Conservation (phyloP, 139 green algal genomes). For the Chlamydomonas schloesseri region DNA sequence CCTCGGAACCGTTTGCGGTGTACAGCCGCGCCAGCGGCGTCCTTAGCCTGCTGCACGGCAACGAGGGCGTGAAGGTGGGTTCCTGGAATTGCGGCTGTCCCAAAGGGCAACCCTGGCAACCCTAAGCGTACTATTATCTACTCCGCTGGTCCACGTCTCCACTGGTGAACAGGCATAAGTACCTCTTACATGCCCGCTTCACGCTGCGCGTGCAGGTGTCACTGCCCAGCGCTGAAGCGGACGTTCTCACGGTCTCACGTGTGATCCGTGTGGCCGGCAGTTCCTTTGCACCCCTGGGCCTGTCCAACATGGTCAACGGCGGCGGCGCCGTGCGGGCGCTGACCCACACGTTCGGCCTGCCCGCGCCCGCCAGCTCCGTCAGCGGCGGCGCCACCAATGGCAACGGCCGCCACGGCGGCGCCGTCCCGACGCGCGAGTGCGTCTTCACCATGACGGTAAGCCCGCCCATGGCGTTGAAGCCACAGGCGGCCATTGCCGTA, state of each 20-base stretch:
- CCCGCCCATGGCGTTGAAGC: too few species aligned
- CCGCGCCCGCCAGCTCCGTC: neutral
- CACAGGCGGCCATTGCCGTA: too few species aligned
- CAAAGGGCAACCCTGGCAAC: too few species aligned
- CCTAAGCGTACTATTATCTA: too few species aligned
- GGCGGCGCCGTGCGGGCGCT: conserved; percentile 73
- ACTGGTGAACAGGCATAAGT: too few species aligned
- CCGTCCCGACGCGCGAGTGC: conserved; percentile 3
- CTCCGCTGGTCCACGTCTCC: too few species aligned
- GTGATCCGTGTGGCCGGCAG: neutral
- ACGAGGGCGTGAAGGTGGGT: neutral
- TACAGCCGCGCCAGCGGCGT: conserved; percentile 9
- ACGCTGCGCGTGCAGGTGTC: conserved; percentile 14
- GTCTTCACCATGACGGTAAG: conserved; percentile 45
- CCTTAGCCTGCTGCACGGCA: conserved; percentile 29
- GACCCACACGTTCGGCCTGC: neutral
- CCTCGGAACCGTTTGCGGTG: conserved; percentile 26
- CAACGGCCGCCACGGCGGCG: neutral
- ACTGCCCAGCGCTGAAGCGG: conserved; percentile 38
- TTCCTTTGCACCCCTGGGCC: conserved; percentile 72
- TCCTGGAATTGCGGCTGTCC: too few species aligned
- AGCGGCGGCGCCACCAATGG: conserved; percentile 4
- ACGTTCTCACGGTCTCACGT: conserved; percentile 53
- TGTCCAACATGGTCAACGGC: conserved; percentile 85
- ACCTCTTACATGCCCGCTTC: too few species aligned